phyloP scores from a whole-genome alignment of 192 early-diverging fungal genomes.

The Powellomyces hirtus region DNA sequence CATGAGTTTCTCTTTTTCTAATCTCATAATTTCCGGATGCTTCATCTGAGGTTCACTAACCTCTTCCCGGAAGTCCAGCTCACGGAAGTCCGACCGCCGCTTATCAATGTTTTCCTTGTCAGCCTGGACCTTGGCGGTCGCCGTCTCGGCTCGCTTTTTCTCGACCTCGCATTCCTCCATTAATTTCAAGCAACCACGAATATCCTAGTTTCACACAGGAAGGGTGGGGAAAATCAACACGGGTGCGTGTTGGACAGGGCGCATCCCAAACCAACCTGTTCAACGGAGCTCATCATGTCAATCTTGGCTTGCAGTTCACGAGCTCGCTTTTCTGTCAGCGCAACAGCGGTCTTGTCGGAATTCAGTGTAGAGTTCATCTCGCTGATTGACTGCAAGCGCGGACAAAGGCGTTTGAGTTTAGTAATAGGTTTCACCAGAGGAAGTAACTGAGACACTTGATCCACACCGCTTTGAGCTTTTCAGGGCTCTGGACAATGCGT shows the following conservation, averaged over 20 bases:
- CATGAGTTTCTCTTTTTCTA: not conserved
- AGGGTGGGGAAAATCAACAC: no score
- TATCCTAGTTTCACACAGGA: conserved; percentile 40
- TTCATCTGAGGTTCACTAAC: conserved; percentile 25
- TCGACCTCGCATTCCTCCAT: conserved; percentile 66
- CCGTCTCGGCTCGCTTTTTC: conserved; percentile 47
- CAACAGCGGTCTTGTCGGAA: conserved; percentile 44
- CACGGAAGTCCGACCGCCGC: conserved; percentile 32
- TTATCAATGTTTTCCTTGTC: conserved; percentile 47
- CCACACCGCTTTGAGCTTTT: conserved; percentile 64
- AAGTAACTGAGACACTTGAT: not conserved
- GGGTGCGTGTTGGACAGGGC: no score
- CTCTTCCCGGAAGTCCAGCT: conserved; percentile 39
- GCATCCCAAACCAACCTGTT: conserved; percentile 29
- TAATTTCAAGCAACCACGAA: conserved; percentile 52
- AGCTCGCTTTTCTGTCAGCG: conserved; percentile 46
- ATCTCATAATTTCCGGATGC: not conserved
- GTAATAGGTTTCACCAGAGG: not conserved
- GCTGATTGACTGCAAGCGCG: conserved; percentile 35
- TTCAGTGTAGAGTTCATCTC: conserved; percentile 56
- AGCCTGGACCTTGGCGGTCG: conserved; percentile 17
- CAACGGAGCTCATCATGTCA: conserved; percentile 53
- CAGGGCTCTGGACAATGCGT: conserved; percentile 73
- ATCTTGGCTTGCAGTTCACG: conserved; percentile 56
- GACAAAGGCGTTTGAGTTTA: not conserved